Conservation (phyloP, 2,329 filamentous ascomycete genomes). For the Trichoderma koningii region DNA sequence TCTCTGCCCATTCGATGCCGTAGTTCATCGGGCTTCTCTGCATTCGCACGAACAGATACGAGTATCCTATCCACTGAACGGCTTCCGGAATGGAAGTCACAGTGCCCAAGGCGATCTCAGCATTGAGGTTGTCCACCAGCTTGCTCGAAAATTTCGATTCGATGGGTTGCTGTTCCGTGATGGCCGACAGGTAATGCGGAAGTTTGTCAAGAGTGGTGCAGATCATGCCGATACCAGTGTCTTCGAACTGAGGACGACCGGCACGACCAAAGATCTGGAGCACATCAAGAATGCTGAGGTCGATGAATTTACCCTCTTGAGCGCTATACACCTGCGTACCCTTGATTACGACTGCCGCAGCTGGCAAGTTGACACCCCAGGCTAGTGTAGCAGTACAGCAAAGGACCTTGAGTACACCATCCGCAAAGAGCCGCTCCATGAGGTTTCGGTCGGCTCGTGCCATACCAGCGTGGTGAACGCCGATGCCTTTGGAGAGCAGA, state of each 20-base stretch:
- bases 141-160: slow-evolving; percentile 95
- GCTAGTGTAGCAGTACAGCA: slow-evolving; percentile 97
- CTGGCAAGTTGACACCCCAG: slow-evolving; percentile 98
- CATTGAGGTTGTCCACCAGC: slow-evolving; percentile 94
- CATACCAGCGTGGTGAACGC: slow-evolving; percentile 97
- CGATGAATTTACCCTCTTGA: slow-evolving; percentile 94
- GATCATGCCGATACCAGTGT: slow-evolving; percentile 97
- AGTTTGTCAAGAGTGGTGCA: slow-evolving; percentile 95
- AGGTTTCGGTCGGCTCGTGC: slow-evolving; percentile 89
- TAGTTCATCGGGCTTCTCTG: slow-evolving; percentile 86
- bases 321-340: slow-evolving; percentile 96
- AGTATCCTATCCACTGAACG: slow-evolving; percentile 97
- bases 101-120: slow-evolving; percentile 89
- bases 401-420: slow-evolving; percentile 93
- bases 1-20: slow-evolving; percentile 92
- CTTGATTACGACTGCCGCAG: slow-evolving; percentile 96
- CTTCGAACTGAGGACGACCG: slow-evolving; percentile 95
- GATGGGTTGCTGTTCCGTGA: slow-evolving; percentile 95
- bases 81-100: slow-evolving; percentile 93
- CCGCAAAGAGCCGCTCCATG: slow-evolving; percentile 88
- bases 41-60: slow-evolving; percentile 97
- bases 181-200: slow-evolving; percentile 84
- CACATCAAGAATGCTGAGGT: slow-evolving; percentile 93
- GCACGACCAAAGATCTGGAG: slow-evolving; percentile 98
- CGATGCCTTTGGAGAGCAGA: slow-evolving; percentile 84